Evolutionary conservation across 2,329 filamentous ascomycete species (phyloP), one percentile per base, ranked within the genome.

Genomic region (Fusarium oligoseptatum): DNA sequence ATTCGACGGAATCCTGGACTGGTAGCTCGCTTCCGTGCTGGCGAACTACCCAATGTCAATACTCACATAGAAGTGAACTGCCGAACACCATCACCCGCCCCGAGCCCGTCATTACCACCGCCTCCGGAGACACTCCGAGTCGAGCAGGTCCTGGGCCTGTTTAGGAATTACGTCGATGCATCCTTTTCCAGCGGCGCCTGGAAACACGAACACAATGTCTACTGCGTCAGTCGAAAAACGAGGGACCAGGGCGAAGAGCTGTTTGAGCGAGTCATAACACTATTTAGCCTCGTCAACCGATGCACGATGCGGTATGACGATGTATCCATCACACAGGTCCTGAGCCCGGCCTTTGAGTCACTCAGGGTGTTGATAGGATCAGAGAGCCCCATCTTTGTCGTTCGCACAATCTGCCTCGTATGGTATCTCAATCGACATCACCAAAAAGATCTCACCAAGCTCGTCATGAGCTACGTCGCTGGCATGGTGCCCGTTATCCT

Each of bases 1-100:
- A 77, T 85, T 34, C 82, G 84, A 70, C 79, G 83, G 3, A 85
- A 84, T 60, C 83, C 83, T 6, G 75, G 77, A 2, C 77, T 83
- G 11, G 76, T 83, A 24, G 77, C 81, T 45, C 79, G 78, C 5
- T 80, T 81, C 45, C 76, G 74, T 20, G 79, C 80, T 9, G 81
- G 81, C 15, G 73, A 82, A 15, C 68, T 76, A 4, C 81, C 81
- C 29, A 82, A 76, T 61, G 66, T 76, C 3, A 81, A 83, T 66
- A 81, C 81, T 0, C 72, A 73, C 3, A 64, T 77, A 32, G 81
- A 83, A 56, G 81, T 83, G 12, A 77, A 80, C 55, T 83, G 81
- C 39, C 76, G 76, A 48, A 81, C 81, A 7, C 81, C 81, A 9
- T 74, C 76, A 8, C 76, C 80, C 4, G 68, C 67, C 15, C 74